These are phyloP conservation scores for Acer yangbiense DNA, from an alignment of 345 rosid species.

Conservation along the genomic window DNA sequence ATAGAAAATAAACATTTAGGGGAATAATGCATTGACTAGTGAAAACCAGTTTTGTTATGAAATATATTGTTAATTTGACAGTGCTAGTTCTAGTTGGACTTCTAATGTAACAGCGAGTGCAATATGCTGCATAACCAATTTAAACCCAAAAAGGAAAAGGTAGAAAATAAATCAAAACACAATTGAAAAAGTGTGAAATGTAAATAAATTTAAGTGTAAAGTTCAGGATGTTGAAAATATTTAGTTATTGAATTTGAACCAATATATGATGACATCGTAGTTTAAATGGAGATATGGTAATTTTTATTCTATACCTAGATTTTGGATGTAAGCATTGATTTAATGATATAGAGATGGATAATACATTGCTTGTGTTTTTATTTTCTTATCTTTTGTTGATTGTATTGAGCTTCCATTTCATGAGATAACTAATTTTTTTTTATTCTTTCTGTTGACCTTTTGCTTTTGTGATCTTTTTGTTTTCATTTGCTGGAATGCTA, in stretches of 20 bases:
- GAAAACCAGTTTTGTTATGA: neutral
- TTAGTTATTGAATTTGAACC: neutral
- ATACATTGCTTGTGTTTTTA: neutral
- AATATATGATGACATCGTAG: neutral
- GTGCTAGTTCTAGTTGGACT: neutral
- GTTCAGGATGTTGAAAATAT: neutral
- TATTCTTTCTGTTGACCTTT: neutral
- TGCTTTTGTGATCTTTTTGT: constrained; percentile 17
- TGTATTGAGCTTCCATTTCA: neutral
- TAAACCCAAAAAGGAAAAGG: neutral
- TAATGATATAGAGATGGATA: neutral
- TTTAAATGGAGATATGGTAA: neutral
- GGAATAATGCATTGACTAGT: neutral
- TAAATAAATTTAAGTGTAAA: neutral
- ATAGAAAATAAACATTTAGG: neutral
- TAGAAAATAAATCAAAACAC: neutral
- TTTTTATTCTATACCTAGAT: neutral
- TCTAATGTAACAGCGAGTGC: neutral
- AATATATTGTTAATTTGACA: neutral
- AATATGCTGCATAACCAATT: neutral
- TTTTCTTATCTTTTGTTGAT: neutral
- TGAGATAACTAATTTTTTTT: neutral
- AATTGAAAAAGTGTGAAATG: neutral
- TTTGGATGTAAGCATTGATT: neutral
- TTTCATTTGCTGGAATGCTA: constrained; percentile 35